These are phyloP conservation scores for Cadophora gregata DNA, from an alignment of 2,329 filamentous ascomycete genomes.

Conservation along the genomic window DNA sequence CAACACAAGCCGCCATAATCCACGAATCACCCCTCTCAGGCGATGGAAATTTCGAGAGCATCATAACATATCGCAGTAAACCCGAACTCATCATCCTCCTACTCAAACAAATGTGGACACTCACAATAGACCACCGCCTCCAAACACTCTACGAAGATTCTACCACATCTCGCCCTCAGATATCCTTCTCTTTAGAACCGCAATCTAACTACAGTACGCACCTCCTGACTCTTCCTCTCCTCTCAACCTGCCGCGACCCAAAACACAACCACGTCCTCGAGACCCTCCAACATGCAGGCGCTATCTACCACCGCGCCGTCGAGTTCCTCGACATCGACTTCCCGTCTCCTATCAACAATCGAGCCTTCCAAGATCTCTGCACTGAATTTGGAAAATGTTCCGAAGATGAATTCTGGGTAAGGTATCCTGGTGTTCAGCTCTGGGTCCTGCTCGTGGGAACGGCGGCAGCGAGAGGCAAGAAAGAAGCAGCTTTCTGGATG, in stretches of 20 bases:
- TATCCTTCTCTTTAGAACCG: constrained; percentile 21
- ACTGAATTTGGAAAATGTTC: constrained; percentile 20
- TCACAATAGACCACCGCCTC: constrained; percentile 10
- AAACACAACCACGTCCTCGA: constrained; percentile 24
- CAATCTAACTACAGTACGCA: constrained; percentile 22
- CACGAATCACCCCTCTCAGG: constrained; percentile 25
- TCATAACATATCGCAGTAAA: constrained; percentile 17
- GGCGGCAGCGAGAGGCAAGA: constrained; percentile 20
- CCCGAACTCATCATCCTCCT: constrained; percentile 12
- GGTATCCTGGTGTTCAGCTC: constrained; percentile 26
- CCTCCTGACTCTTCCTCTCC: constrained; percentile 25
- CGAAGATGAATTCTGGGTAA: constrained; percentile 26
- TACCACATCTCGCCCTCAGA: constrained; percentile 6
- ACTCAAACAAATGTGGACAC: constrained; percentile 18
- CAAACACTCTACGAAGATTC: neutral
- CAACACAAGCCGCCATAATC: constrained; percentile 2
- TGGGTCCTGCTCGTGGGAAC: constrained; percentile 29
- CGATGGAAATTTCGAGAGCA: constrained; percentile 8
- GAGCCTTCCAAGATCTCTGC: constrained; percentile 13
- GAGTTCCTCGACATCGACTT: constrained; percentile 4
- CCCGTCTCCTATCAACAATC: constrained; percentile 7
- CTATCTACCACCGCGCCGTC: constrained; percentile 20
- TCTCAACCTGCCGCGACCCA: constrained; percentile 25
- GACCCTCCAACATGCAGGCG: constrained; percentile 17
- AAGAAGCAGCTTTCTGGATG: constrained; percentile 29